phyloP scores from a whole-genome alignment of 1,284 basidiomycete species.

The Flammula alnicola region DNA sequence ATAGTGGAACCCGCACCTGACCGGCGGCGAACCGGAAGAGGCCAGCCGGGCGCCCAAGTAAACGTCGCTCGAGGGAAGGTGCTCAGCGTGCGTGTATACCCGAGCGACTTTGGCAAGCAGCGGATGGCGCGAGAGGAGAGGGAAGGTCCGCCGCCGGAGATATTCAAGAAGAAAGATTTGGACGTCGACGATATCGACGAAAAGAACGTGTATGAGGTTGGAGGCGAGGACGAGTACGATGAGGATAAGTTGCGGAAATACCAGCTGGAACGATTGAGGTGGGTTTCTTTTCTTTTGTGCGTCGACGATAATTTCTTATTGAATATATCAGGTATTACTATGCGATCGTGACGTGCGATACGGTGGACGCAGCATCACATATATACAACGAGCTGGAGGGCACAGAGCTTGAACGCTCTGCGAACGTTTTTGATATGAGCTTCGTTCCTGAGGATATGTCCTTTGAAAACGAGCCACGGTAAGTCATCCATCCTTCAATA shows the following conservation, averaged over 20 bases:
- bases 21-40: slow-evolving; percentile 9
- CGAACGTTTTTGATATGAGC: slow-evolving; percentile 95
- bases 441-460: slow-evolving; percentile 93
- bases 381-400: slow-evolving; percentile 91
- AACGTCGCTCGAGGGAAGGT: slow-evolving; percentile 58
- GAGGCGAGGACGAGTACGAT: slow-evolving; percentile 78
- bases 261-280: slow-evolving; percentile 93
- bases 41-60: slow-evolving; percentile 15
- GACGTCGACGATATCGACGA: slow-evolving; percentile 68
- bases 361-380: slow-evolving; percentile 77
- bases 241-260: slow-evolving; percentile 91
- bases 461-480: slow-evolving; percentile 86
- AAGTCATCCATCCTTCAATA: neutral
- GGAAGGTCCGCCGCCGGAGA: slow-evolving; percentile 88
- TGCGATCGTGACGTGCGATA: slow-evolving; percentile 92
- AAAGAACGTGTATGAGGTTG: slow-evolving; percentile 68
- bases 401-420: slow-evolving; percentile 95
- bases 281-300: slow-evolving; percentile 32
- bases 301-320: neutral
- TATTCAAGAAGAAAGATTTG: slow-evolving; percentile 67
- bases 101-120: slow-evolving; percentile 92
- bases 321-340: slow-evolving; percentile 83
- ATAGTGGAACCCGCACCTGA: neutral
- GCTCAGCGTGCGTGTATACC: slow-evolving; percentile 83
- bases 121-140: slow-evolving; percentile 87